phyloP scores from a whole-genome alignment of 208 protist species.

The Crithidia bombi region DNA sequence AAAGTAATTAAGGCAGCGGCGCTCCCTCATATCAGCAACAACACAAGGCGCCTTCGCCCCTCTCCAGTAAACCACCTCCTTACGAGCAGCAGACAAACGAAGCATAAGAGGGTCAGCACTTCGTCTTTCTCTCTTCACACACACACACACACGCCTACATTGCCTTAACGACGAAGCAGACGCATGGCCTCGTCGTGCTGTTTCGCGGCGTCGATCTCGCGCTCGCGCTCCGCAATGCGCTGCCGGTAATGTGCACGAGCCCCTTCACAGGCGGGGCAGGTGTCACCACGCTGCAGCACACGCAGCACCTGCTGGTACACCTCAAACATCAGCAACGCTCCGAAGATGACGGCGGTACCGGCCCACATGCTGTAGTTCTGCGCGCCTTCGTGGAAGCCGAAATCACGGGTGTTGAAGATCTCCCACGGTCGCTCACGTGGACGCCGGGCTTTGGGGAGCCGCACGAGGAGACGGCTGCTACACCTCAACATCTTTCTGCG shows the following conservation, averaged over 20 bases:
- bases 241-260: constrained; percentile 80
- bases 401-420: constrained; percentile 90
- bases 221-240: constrained; percentile 69
- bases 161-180: not conserved
- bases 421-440: constrained; percentile 89
- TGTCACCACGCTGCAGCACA: constrained; percentile 77
- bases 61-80: too few species aligned
- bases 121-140: too few species aligned
- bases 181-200: constrained; percentile 20
- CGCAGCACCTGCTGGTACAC: constrained; percentile 69
- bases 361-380: constrained; percentile 91
- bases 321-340: constrained; percentile 64
- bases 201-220: constrained; percentile 38
- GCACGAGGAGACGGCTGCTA: constrained; percentile 44
- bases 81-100: too few species aligned
- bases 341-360: constrained; percentile 36
- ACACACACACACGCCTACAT: not conserved
- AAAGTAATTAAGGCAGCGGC: too few species aligned
- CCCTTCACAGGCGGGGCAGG: constrained; percentile 83
- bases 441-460: constrained; percentile 79
- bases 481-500: constrained; percentile 47
- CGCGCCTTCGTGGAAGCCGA: constrained; percentile 82
- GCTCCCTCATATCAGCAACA: too few species aligned
- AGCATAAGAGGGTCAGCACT: too few species aligned
- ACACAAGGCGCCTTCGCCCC: too few species aligned